Conservation (phyloP, 257 asterid species). For the Solanum neorickii region DNA sequence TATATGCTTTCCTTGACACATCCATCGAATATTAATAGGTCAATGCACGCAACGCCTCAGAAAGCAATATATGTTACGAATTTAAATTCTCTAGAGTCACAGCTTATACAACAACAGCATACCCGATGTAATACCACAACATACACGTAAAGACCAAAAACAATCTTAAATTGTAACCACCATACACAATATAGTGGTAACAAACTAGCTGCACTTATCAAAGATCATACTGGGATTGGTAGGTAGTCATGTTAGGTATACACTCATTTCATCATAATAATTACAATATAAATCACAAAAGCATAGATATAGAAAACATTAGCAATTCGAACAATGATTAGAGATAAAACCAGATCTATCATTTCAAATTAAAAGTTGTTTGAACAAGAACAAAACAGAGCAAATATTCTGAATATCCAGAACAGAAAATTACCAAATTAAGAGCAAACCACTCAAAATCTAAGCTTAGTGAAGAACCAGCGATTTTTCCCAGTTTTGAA, state of each 20-base stretch:
- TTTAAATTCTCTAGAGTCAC: neutral
- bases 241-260: neutral
- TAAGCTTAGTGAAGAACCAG: slow-evolving; percentile 36
- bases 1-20: neutral
- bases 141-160: neutral
- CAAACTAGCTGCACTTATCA: neutral
- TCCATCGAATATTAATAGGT: neutral
- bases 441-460: slow-evolving; percentile 10
- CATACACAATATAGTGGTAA: neutral
- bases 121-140: neutral
- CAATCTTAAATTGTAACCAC: neutral
- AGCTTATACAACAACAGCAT: neutral
- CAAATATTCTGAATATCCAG: neutral
- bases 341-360: neutral
- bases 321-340: neutral
- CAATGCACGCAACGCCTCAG: neutral
- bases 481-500: slow-evolving; percentile 33
- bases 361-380: neutral
- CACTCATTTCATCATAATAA: neutral
- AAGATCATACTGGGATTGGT: neutral
- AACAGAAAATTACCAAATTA: neutral
- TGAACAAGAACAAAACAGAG: neutral
- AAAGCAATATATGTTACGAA: neutral
- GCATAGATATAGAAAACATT: neutral
- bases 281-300: neutral